phyloP scores from a whole-genome alignment of 75 land plant genomes.

The Sequoia sempervirens region DNA sequence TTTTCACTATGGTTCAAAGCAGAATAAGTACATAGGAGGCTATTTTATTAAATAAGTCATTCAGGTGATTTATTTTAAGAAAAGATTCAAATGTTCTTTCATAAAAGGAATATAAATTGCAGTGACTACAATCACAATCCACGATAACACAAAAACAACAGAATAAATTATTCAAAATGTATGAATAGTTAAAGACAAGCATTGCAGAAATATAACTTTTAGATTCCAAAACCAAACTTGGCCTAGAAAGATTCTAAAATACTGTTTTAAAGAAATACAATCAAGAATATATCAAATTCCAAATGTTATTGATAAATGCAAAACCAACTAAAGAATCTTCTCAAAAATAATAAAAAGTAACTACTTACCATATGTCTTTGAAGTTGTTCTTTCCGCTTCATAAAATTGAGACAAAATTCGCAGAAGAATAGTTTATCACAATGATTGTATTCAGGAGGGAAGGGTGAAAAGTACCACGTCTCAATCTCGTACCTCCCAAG shows the following conservation, averaged over 20 bases:
- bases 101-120: background rate
- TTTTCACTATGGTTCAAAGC: background rate
- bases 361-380: constrained; percentile 90
- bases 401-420: constrained; percentile 41
- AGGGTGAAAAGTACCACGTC: constrained; percentile 47
- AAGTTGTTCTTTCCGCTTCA: constrained; percentile 88
- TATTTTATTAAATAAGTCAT: background rate
- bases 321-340: background rate
- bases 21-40: background rate
- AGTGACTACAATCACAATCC: background rate
- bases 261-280: too few relatives aligned
- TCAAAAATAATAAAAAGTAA: background rate
- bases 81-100: background rate
- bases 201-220: background rate
- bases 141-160: background rate
- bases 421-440: constrained; percentile 42
- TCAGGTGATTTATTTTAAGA: background rate
- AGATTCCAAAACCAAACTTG: background rate
- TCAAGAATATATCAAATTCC: background rate
- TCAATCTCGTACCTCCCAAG: constrained; percentile 48
- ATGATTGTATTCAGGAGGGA: constrained; percentile 40
- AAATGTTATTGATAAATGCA: background rate
- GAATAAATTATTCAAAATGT: background rate
- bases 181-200: background rate
- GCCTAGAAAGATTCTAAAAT: background rate